Evolutionary conservation across 2,329 filamentous ascomycete genomes (phyloP), one percentile per base, ranked within the genome.

Genomic region (Rutstroemia sp.): DNA sequence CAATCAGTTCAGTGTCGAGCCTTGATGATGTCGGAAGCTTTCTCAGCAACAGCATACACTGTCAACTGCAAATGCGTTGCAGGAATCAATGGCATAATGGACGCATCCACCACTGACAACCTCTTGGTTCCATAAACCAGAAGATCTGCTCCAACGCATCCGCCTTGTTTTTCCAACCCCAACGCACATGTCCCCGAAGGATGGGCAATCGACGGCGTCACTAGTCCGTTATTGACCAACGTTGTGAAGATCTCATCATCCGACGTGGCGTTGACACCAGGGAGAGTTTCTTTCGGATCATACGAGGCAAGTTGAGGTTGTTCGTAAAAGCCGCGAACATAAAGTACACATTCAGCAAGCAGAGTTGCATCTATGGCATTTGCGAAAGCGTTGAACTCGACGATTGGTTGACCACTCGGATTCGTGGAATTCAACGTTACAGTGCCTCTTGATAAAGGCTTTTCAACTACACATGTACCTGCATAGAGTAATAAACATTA

Each of bases 371-470:
- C 51, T 9, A 46, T 2, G 10, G 46, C 34, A 6, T 45, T 27
- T 38, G 38, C 30, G 61, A 75, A 71, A 61, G 73, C 75, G 50
- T 71, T 71, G 2, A 74, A 73, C 55, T 76, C 65, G 61, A 77
- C 72, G 16, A 42, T 51, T 7, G 64, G 52, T 18, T 50, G 23
- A 2, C 38, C 56, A 8, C 16, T 42, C 5, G 60, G 49, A 18
- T 72, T 65, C 59, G 70, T 45, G 59, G 75, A 65, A 27, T 65
- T 57, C 58, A 78, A 66, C 58, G 76, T 73, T 9, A 76, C 69
- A 56, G 69, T 73, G 16, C 73, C 74, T 21, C 72, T 66, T 1
- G 73, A 70, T 56, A 74, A 70, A 10, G 72, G 72, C 9, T 76
- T 51, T 19, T 51, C 38, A 19, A 42, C n/a, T 21, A 19, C 49